phyloP scores from a whole-genome alignment of 208 protist species.

The Leishmania amazonensis region DNA sequence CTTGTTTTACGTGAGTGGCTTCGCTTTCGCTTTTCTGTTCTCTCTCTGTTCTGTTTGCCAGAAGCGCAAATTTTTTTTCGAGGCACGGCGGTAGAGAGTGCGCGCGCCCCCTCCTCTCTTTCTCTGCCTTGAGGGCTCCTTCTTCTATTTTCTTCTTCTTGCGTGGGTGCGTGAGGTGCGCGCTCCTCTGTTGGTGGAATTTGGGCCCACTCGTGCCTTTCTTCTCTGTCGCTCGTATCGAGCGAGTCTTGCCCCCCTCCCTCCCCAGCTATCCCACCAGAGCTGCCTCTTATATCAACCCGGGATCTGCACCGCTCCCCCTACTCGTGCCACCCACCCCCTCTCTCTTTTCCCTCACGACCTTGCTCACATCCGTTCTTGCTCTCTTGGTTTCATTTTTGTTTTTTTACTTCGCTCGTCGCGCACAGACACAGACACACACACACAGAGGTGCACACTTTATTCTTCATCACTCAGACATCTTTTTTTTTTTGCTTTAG shows the following conservation, averaged over 20 bases:
- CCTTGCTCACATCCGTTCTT: neutral
- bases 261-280: neutral
- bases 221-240: neutral
- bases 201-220: neutral
- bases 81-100: neutral
- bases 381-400: neutral
- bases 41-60: neutral
- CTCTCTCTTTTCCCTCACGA: neutral
- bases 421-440: neutral
- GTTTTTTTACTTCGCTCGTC: neutral
- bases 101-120: neutral
- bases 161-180: neutral
- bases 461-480: neutral
- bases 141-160: neutral
- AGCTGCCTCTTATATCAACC: neutral
- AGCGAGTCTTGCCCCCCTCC: neutral
- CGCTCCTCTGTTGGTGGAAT: neutral
- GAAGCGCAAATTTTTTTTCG: neutral
- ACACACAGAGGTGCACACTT: neutral
- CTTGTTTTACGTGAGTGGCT: neutral
- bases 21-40: neutral
- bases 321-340: neutral
- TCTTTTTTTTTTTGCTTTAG: neutral
- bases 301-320: neutral
- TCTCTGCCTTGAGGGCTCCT: neutral